Percentiles rank a stretch among this genome's conserved stretches.
phyloP scores from a whole-genome alignment of 495 filamentous ascomycete genomes.

The Podospora bellae-mahoneyi region DNA sequence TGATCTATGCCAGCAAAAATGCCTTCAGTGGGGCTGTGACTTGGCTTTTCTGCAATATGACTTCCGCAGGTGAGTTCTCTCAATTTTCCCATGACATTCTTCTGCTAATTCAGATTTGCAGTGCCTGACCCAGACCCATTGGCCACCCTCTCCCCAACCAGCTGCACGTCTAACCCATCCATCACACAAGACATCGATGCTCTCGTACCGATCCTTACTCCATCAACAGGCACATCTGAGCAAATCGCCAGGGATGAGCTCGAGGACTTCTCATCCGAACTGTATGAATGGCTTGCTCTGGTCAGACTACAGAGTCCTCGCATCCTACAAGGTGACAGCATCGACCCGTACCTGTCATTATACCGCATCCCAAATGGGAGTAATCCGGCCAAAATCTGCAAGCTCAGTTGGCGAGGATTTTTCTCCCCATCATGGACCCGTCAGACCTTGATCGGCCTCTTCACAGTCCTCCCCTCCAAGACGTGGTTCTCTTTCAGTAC shows the following conservation, averaged over 20 bases:
- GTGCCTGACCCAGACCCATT: conserved; percentile 51
- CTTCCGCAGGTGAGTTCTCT: conserved; percentile 33
- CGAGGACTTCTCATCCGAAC: conserved; percentile 57
- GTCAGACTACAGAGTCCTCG: conserved; percentile 70
- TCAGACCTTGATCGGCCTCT: conserved; percentile 37
- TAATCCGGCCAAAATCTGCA: conserved; percentile 38
- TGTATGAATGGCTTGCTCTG: conserved; percentile 85
- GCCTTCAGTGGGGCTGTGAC: conserved; percentile 66
- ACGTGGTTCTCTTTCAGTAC: conserved; percentile 51
- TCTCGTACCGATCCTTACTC: conserved; percentile 50
- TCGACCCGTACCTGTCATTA: conserved; percentile 79
- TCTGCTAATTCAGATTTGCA: conserved; percentile 24
- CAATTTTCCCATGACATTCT: neutral
- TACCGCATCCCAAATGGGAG: conserved; percentile 62
- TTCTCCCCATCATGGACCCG: conserved; percentile 47
- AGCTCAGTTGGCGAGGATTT: conserved; percentile 54
- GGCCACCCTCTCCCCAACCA: conserved; percentile 51
- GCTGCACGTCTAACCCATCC: conserved; percentile 37
- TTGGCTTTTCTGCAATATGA: conserved; percentile 78
- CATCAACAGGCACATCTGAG: conserved; percentile 34
- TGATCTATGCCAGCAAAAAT: conserved; percentile 81
- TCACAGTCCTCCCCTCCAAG: conserved; percentile 40
- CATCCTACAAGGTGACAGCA: conserved; percentile 58
- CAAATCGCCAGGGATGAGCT: conserved; percentile 44
- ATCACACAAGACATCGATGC: conserved; percentile 35